Evolutionary conservation across 23 red algal species (phyloP).

Genomic region (Gracilaria gracilis): DNA sequence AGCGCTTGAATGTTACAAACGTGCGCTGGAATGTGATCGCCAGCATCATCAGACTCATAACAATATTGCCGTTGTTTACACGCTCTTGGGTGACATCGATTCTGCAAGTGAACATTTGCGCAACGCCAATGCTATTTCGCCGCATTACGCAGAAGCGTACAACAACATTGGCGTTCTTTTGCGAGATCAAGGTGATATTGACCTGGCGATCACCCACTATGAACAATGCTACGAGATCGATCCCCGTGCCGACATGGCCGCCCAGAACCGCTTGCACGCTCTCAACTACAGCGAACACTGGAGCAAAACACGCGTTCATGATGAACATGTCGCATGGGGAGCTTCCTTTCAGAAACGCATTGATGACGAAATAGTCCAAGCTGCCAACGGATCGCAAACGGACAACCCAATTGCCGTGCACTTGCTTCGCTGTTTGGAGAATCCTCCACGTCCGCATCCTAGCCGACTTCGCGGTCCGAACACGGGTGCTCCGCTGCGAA

Average conservation of each 20-base stretch:
- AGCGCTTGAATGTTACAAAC: constrained; percentile 80
- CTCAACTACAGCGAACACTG: constrained; percentile 79
- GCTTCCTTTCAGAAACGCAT: constrained; percentile 64
- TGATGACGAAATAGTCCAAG: constrained; percentile 64
- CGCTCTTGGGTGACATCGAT: constrained; percentile 72
- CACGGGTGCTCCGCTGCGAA: constrained; percentile 58
- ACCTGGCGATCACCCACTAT: constrained; percentile 74
- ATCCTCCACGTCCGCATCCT: constrained; percentile 32
- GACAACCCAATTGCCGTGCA: constrained; percentile 52
- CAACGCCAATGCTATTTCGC: constrained; percentile 51
- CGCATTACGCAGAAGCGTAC: constrained; percentile 82
- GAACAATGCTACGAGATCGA: constrained; percentile 76
- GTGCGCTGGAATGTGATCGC: constrained; percentile 59
- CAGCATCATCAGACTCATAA: constrained; percentile 84
- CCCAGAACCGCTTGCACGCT: constrained; percentile 86
- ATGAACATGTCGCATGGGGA: constrained; percentile 75
- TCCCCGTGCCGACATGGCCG: constrained; percentile 65
- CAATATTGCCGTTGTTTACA: constrained; percentile 89
- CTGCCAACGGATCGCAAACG: constrained; percentile 28
- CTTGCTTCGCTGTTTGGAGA: constrained; percentile 49
- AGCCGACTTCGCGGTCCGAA: constrained; percentile 19
- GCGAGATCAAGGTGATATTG: constrained; percentile 85
- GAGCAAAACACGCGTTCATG: constrained; percentile 53
- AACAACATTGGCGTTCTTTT: constrained; percentile 85
- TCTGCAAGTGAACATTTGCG: constrained; percentile 67